These are phyloP conservation scores for Alternaria longipes DNA, from an alignment of 2,329 filamentous ascomycete genomes.

Conservation along the genomic window DNA sequence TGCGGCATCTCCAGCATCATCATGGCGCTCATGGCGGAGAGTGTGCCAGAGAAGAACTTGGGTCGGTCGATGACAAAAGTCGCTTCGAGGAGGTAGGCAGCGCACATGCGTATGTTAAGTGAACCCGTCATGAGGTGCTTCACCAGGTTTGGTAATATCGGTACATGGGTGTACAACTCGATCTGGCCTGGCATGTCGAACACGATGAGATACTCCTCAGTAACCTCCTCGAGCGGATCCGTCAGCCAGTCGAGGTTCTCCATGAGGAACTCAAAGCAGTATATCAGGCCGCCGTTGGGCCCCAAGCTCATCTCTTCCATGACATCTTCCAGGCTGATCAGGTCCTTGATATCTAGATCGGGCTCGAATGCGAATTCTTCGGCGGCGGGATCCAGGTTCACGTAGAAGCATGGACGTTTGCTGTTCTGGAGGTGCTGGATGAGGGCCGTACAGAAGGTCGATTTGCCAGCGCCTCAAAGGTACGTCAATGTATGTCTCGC, in stretches of 20 bases:
- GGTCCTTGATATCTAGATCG: constrained; percentile 93
- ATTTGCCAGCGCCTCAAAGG: constrained; percentile 78
- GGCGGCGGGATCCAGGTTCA: constrained; percentile 97
- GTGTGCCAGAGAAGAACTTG: constrained; percentile 95
- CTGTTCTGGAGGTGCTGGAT: constrained; percentile 93
- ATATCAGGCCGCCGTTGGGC: constrained; percentile 91
- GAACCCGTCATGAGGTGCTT: constrained; percentile 82
- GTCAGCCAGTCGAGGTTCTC: constrained; percentile 94
- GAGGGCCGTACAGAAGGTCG: constrained; percentile 92
- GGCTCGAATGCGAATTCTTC: constrained; percentile 91
- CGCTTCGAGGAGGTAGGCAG: constrained; percentile 91
- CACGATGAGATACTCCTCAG: constrained; percentile 95
- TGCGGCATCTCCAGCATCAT: constrained; percentile 97
- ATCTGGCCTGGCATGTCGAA: constrained; percentile 99
- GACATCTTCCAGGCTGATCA: constrained; percentile 92
- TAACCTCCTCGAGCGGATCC: constrained; percentile 82
- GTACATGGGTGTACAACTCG: constrained; percentile 96
- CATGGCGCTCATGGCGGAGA: constrained; percentile 99
- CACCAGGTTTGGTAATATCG: constrained; percentile 85
- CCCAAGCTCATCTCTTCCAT: constrained; percentile 95
- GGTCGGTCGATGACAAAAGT: constrained; percentile 95
- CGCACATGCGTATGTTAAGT: constrained; percentile 90
- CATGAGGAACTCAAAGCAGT: constrained; percentile 95
- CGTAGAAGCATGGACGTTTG: constrained; percentile 93
- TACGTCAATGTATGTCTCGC: too few relatives aligned